Evolutionary conservation across 2,329 filamentous ascomycete species (phyloP).

Genomic region (Cucurbitaria berberidis): DNA sequence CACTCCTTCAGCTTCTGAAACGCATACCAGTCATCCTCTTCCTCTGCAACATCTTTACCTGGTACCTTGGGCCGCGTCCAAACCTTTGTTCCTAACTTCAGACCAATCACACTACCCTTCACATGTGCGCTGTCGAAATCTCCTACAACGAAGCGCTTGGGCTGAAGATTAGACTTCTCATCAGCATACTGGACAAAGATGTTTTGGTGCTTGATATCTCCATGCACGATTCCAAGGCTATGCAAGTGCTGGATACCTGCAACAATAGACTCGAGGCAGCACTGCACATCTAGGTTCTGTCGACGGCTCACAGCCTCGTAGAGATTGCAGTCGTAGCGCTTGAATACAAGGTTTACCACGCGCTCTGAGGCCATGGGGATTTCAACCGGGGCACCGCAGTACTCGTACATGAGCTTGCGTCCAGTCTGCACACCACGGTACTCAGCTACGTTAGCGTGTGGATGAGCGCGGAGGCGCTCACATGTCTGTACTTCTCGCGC

Average conservation of each 20-base stretch:
- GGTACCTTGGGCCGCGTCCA: conserved; percentile 1
- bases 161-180: no score
- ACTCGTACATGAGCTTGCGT: neutral
- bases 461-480: conserved; percentile 1
- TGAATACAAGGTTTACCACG: conserved; percentile 3
- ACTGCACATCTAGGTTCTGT: neutral
- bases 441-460: conserved; percentile 5
- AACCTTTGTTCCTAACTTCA: neutral
- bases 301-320: conserved; percentile 1
- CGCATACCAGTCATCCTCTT: conserved; percentile 6
- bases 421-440: conserved; percentile 1
- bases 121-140: conserved; percentile 6
- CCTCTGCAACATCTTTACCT: neutral
- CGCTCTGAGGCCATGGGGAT: neutral
- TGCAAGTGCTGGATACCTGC: conserved; percentile 3
- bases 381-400: neutral
- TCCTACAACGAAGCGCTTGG: neutral
- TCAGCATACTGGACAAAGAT: neutral
- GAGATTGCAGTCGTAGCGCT: conserved; percentile 7
- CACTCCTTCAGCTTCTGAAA: conserved; percentile 4
- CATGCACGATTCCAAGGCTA: neutral
- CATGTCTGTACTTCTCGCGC: conserved; percentile 1
- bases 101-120: neutral
- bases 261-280: neutral
- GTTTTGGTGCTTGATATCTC: neutral